Evolutionary conservation across 352 stramenopile species (phyloP).

Genomic region (Pythium chondricola): DNA sequence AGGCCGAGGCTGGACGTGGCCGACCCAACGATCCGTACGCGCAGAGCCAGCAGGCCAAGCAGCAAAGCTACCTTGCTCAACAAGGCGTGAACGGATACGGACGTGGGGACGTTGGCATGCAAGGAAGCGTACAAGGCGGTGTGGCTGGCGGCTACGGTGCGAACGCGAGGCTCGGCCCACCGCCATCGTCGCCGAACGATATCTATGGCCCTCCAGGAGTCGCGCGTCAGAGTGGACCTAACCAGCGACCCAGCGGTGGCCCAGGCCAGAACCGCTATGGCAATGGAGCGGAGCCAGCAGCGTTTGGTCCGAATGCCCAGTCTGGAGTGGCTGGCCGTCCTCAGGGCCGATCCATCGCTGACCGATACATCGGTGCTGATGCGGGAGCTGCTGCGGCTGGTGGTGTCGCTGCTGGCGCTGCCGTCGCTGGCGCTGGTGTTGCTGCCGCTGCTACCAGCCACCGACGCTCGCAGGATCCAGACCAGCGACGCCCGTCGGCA

Average conservation of each 20-base stretch:
- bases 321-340: neutral
- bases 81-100: constrained; percentile 8
- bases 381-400: constrained; percentile 1
- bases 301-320: neutral
- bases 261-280: constrained; percentile 10
- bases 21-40: constrained; percentile 9
- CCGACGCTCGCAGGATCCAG: constrained; percentile 6
- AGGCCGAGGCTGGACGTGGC: constrained; percentile 3
- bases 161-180: neutral
- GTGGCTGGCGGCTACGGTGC: constrained; percentile 9
- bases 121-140: no score
- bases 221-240: neutral
- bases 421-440: no score
- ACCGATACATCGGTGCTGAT: constrained; percentile 12
- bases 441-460: constrained; percentile 2
- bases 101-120: constrained; percentile 1
- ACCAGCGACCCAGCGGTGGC: neutral
- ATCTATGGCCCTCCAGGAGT: constrained; percentile 9
- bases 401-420: constrained; percentile 2
- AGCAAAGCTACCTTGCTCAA: constrained; percentile 9
- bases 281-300: neutral
- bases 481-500: neutral
- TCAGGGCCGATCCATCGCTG: constrained; percentile 14
- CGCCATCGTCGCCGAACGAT: neutral
- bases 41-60: constrained; percentile 11